Conservation (phyloP, 164 flowering plant species). For the Santalum album region DNA sequence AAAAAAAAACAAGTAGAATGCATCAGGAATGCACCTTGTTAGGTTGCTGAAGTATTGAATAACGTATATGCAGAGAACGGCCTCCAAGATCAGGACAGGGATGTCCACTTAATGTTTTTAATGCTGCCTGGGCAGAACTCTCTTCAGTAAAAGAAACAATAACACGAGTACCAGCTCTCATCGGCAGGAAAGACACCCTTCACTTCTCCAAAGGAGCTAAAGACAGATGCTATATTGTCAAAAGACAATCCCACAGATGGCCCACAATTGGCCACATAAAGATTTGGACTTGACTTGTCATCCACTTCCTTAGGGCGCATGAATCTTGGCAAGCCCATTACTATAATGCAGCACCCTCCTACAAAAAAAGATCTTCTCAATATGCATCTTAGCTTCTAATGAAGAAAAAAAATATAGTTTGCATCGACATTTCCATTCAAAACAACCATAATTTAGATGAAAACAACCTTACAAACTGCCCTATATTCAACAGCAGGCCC, state of each 20-base stretch:
- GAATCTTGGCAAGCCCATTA: slow-evolving; percentile 43
- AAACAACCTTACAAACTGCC: no score
- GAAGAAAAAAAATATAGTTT: no score
- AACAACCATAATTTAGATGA: no score
- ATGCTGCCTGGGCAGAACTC: slow-evolving; percentile 47
- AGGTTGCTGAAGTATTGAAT: slow-evolving; percentile 36
- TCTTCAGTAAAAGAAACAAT: slow-evolving; percentile 51
- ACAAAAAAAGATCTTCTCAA: neutral
- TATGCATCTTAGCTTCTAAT: no score
- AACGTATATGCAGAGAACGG: slow-evolving; percentile 67
- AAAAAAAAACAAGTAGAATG: neutral
- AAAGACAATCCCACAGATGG: slow-evolving; percentile 71
- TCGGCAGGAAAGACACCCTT: slow-evolving; percentile 75
- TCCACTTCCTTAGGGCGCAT: slow-evolving; percentile 28
- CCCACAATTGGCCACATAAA: slow-evolving; percentile 91
- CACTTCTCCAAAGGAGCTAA: slow-evolving; percentile 53
- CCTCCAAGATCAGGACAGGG: slow-evolving; percentile 54
- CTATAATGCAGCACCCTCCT: neutral
- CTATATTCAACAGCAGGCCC: no score
- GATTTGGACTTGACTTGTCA: slow-evolving; percentile 39
- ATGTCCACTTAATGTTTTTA: slow-evolving; percentile 42
- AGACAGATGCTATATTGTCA: slow-evolving; percentile 46
- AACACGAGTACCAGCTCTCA: slow-evolving; percentile 74
- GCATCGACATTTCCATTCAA: no score
- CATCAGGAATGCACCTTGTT: slow-evolving; percentile 10